Percentiles rank a stretch among this genome's conserved stretches.
Conservation (phyloP, 2,329 filamentous ascomycete genomes). For the Fusarium foetens region DNA sequence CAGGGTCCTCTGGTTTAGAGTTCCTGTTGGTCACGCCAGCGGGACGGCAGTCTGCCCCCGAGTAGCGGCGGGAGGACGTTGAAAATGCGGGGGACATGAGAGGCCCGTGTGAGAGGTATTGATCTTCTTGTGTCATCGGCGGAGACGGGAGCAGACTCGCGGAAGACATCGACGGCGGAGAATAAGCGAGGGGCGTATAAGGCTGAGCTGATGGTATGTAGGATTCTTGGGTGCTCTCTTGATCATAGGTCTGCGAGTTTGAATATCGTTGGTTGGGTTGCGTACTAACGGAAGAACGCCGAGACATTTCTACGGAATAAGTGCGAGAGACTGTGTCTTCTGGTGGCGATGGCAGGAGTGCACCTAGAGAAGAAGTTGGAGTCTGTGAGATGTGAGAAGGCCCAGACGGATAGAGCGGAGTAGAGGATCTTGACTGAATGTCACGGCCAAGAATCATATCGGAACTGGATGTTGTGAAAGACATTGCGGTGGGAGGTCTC, state of each 20-base stretch:
- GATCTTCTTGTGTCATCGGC: constrained; percentile 31
- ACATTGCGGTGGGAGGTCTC: constrained; percentile 32
- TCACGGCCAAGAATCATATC: constrained; percentile 27
- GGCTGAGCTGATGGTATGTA: constrained; percentile 43
- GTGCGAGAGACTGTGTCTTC: constrained; percentile 3
- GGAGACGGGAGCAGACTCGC: constrained; percentile 39
- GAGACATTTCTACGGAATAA: constrained; percentile 4
- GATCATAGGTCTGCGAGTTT: constrained; percentile 3
- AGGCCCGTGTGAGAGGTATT: constrained; percentile 8
- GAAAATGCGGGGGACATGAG: constrained; percentile 19
- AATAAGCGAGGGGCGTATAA: constrained; percentile 19
- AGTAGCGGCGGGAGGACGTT: neutral
- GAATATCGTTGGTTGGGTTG: neutral
- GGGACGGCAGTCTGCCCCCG: neutral
- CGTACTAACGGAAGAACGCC: neutral
- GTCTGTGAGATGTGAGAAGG: constrained; percentile 29
- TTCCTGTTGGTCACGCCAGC: neutral
- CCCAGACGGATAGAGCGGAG: constrained; percentile 1
- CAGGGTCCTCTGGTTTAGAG: constrained; percentile 15
- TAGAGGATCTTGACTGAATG: constrained; percentile 10
- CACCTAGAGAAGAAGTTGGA: constrained; percentile 11
- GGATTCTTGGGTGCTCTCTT: constrained; percentile 10
- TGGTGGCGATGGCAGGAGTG: constrained; percentile 30
- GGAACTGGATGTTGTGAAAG: constrained; percentile 39
- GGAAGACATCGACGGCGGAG: constrained; percentile 30